A percentile compares a stretch with the other conserved stretches of the same genome.
Evolutionary conservation across 495 filamentous ascomycete genomes (phyloP).

Genomic region (Annulohypoxylon stygium): DNA sequence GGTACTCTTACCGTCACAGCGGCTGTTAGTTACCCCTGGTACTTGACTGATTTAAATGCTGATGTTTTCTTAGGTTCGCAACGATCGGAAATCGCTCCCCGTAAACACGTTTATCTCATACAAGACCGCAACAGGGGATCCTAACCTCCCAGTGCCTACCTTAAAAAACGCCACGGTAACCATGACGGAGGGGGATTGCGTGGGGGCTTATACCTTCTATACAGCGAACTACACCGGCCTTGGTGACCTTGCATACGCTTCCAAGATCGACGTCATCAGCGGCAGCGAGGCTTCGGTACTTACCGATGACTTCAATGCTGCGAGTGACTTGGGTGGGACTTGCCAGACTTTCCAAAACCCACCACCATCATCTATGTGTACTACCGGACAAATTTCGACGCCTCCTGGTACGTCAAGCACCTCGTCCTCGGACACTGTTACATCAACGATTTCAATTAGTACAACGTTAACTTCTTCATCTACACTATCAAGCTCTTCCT

Average conservation of each 20-base stretch:
- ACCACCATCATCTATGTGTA: conserved; percentile 47
- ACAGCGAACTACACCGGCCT: conserved; percentile 61
- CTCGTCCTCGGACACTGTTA: conserved; percentile 20
- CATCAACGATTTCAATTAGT: conserved; percentile 45
- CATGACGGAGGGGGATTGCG: conserved; percentile 64
- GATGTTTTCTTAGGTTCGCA: conserved; percentile 60
- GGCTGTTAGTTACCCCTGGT: conserved; percentile 49
- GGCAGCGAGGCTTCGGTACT: conserved; percentile 52
- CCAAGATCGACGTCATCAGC: conserved; percentile 62
- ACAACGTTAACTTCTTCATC: conserved; percentile 29
- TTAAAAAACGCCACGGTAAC: conserved; percentile 57
- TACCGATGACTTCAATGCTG: conserved; percentile 58
- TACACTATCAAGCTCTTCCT: conserved; percentile 39
- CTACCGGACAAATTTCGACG: conserved; percentile 32
- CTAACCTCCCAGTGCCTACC: conserved; percentile 62
- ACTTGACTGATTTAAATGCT: conserved; percentile 14
- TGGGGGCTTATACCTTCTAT: conserved; percentile 68
- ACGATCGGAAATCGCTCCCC: conserved; percentile 57
- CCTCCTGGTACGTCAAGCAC: conserved; percentile 39
- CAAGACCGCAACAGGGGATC: conserved; percentile 59
- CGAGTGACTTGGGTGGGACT: conserved; percentile 55
- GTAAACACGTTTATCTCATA: conserved; percentile 62
- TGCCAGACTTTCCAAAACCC: conserved; percentile 57
- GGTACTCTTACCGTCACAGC: conserved; percentile 59
- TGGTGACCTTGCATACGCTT: conserved; percentile 61